Evolutionary conservation across 2,329 filamentous ascomycete genomes (phyloP), one percentile per base, ranked within the genome.

Genomic region (Claviceps arundinis): DNA sequence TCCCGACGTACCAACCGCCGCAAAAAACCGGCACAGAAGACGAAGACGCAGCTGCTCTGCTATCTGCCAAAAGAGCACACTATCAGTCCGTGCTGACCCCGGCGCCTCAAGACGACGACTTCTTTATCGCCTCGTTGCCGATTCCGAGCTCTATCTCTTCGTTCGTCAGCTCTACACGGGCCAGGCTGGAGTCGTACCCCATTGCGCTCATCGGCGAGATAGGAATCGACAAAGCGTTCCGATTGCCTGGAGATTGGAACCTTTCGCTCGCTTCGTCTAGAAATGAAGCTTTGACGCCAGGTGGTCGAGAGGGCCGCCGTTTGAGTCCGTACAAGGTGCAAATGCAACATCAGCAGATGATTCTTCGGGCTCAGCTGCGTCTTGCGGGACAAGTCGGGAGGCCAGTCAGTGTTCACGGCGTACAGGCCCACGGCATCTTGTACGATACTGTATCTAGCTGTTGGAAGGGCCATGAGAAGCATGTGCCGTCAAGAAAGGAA

Each of bases 141-240:
- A 69, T 75, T 13, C 84, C 86, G 1, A 68, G 65, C 2, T 72
- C 82, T 0, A 71, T 89, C 19, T 81, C 77, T 1, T 56, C 68
- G 8, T 81, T 84, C 58, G 62, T 87, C 4, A 57, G 65, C 1
- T 71, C 81, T 56, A 84, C 82, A 0, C 73, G 74, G 9, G 56
- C 58, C 4, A 73, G 78, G 24, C 73, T 91, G 1, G 61, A 72
- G 16, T 66, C 70, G 2, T 74, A 83, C 50, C 84, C 82, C 2
- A 61, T 74, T 5, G 84, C 86, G 1, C 73, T 91, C 1, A 72
- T 93, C 1, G 87, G 87, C 17, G 87, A 93, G 66, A 76, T 90
- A 30, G 87, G 87, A 1, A 66, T 93, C 16, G 87, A 93, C 66
- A 86, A 84, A 59, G 78, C 78, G 9, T 91, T 90, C 61, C 81